Base-by-base conservation (phyloP, 2,329 filamentous ascomycete genomes). In the Alternaria sp. region DNA sequence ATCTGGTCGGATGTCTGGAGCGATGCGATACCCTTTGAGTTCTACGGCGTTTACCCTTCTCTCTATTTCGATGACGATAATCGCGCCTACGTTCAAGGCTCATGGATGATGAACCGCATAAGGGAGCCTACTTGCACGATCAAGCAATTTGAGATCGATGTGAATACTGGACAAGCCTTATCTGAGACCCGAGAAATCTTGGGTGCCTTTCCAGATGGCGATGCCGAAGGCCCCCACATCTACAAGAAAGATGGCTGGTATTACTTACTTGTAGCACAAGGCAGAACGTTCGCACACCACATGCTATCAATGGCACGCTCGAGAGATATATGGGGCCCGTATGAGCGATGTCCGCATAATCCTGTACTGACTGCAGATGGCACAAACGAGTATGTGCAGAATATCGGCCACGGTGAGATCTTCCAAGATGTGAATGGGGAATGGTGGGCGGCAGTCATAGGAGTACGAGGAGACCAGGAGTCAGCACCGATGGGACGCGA, bases 361-460 rank as follows among this genome's bases (percentile, higher is more conserved):
- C 74, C 74, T 3, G 65, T 77, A 13, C 51, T 73, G 13, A 73
- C 68, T 0, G 70, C 70, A 19, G 60, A 63, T 19, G 72, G 71
- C 30, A 77, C 70, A 6, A 67, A 58, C 4, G 59, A 70, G 26
- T 74, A 78, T 79, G 79, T 71, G 60, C 86, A 88, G 66, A 85
- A 85, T 2, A 83, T 87, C 0, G 87, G 87, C 0, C 87, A 89
- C 57, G 83, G 85, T 0, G 86, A 89, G 64, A 63, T 88, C 3
- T 88, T 89, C 62, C 82, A 86, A 51, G 86, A 88, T 61, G 65
- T 66, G 1, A 36, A 67, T 0, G 85, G 83, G 0, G 82, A 84
- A 28, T 88, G 86, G 86, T 87, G 85, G 86, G 83, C 80, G 0
- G 77, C 84, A 6, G 80, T 81, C 1, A 73, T 88, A 1, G 78